Percentiles rank a stretch among this genome's conserved stretches.
phyloP scores from a whole-genome alignment of 2,329 filamentous ascomycete species.

The Hypoxylon sp. region DNA sequence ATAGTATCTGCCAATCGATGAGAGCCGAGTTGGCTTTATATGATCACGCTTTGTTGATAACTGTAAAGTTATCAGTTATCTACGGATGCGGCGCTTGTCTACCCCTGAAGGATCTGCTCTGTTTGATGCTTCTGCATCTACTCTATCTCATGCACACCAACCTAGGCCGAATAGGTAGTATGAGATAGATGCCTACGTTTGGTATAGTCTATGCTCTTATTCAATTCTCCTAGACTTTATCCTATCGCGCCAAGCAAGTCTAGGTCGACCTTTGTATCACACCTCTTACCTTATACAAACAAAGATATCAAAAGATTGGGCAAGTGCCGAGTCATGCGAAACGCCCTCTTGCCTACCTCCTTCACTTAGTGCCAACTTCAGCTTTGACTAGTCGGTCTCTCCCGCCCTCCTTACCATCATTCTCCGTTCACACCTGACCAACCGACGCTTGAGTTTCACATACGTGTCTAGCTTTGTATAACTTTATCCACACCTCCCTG shows the following conservation, averaged over 20 bases:
- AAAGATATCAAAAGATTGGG: constrained; percentile 28
- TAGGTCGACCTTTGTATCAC: constrained; percentile 25
- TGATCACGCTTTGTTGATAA: constrained; percentile 28
- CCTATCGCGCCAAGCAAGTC: constrained; percentile 42
- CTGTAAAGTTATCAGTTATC: constrained; percentile 9
- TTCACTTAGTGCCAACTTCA: constrained; percentile 16
- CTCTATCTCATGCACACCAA: constrained; percentile 8
- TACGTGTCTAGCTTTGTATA: constrained; percentile 17
- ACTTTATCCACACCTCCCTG: constrained; percentile 21
- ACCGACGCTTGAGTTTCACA: neutral
- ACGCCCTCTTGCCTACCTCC: constrained; percentile 8
- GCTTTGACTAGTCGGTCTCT: constrained; percentile 15
- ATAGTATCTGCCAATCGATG: constrained; percentile 30
- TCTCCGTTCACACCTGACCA: constrained; percentile 16
- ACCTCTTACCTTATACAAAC: constrained; percentile 24
- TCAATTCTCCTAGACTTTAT: constrained; percentile 26
- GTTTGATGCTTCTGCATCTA: constrained; percentile 16
- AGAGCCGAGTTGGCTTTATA: constrained; percentile 15
- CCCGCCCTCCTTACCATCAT: constrained; percentile 11
- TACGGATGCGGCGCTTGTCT: constrained; percentile 36
- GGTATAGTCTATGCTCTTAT: constrained; percentile 2
- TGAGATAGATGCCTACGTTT: constrained; percentile 3
- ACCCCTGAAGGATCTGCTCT: constrained; percentile 24
- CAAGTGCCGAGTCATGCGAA: constrained; percentile 39
- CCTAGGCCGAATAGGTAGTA: constrained; percentile 3